Conservation (phyloP, 1,284 basidiomycete species). For the Marasmius tenuissimus region DNA sequence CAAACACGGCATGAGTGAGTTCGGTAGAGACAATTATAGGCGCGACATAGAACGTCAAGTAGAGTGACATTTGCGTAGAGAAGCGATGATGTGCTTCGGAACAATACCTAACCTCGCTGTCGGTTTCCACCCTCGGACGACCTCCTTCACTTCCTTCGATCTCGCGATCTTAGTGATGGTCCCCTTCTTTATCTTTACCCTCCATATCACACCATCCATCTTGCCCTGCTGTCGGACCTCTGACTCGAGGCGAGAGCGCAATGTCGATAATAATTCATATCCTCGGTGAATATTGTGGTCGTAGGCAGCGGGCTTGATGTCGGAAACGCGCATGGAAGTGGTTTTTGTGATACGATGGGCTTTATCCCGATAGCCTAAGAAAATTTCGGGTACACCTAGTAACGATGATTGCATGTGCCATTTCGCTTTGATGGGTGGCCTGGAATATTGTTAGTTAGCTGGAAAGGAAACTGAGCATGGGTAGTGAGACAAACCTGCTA, state of each 20-base stretch:
- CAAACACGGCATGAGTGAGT: too few species aligned
- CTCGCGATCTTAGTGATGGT: neutral
- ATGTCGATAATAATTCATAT: neutral
- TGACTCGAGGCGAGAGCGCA: neutral
- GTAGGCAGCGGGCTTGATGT: neutral
- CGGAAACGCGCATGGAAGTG: neutral
- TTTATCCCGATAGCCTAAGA: conserved; percentile 2
- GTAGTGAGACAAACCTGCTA: neutral
- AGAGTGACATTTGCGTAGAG: neutral
- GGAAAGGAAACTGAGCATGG: neutral
- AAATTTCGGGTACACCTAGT: conserved; percentile 5
- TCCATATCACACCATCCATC: conserved; percentile 1
- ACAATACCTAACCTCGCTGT: neutral
- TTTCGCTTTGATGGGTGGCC: neutral
- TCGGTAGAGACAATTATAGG: too few species aligned
- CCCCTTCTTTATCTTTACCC: neutral
- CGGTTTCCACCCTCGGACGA: neutral
- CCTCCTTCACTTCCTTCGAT: neutral
- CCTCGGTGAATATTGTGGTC: neutral
- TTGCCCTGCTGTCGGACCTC: neutral
- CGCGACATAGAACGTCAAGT: too few species aligned
- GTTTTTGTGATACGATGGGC: neutral
- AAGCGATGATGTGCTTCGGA: neutral
- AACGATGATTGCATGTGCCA: conserved; percentile 10
- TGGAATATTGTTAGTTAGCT: neutral